Percentiles rank a stretch among this genome's conserved stretches.
Conservation (phyloP, 176 grass and related monocot species). For the Oryza meridionalis region DNA sequence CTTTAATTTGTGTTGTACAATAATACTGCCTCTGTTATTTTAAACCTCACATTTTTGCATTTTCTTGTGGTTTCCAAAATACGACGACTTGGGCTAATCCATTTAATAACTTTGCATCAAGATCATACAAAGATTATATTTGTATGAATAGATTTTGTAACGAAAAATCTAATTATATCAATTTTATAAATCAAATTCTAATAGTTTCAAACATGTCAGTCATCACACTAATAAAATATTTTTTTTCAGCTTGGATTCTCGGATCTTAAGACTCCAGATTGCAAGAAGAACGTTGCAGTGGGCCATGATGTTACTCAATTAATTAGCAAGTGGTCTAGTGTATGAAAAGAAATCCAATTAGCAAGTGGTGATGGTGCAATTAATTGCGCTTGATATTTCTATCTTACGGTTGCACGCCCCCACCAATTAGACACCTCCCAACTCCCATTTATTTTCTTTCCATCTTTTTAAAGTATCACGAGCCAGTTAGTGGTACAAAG, state of each 20-base stretch:
- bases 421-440: not conserved
- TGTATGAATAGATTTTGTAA: not conserved
- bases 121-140: not conserved
- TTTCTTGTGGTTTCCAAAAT: not conserved
- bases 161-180: not conserved
- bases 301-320: not conserved
- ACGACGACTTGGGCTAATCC: not conserved
- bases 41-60: not conserved
- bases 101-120: not conserved
- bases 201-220: not conserved
- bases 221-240: not conserved
- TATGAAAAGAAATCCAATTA: not conserved
- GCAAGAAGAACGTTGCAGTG: too few relatives aligned
- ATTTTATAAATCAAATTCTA: not conserved
- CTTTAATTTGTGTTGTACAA: not conserved
- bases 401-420: not conserved
- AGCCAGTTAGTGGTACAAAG: too few relatives aligned
- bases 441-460: not conserved
- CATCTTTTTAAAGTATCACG: not conserved
- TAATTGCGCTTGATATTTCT: not conserved
- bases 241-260: not conserved
- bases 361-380: not conserved
- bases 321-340: not conserved
- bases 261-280: not conserved
- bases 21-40: not conserved